Conservation (phyloP, 805 yeast genomes). For the Huiozyma naganishii region DNA sequence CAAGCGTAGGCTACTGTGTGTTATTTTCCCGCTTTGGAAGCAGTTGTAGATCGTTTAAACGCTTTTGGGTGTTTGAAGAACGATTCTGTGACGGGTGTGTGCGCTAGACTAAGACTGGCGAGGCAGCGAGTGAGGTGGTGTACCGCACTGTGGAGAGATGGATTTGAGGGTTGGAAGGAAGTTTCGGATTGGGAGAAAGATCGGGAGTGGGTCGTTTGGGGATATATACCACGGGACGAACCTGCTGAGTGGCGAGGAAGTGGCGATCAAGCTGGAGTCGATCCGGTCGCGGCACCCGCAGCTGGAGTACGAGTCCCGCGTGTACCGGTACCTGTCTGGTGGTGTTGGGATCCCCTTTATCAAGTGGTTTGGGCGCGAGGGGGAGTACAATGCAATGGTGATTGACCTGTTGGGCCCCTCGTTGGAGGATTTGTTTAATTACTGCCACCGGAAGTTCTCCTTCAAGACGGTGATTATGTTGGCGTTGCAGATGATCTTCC, state of each 20-base stretch:
- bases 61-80: no score
- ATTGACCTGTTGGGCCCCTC: conserved; percentile 94
- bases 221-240: conserved; percentile 92
- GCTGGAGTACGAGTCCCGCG: conserved; percentile 93
- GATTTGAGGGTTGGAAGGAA: conserved; percentile 92
- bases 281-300: conserved; percentile 94
- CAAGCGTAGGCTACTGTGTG: no score
- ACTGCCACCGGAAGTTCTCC: conserved; percentile 88
- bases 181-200: conserved; percentile 87
- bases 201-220: conserved; percentile 96
- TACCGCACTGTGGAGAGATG: conserved; percentile 23
- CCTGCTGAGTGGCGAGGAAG: conserved; percentile 94
- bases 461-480: conserved; percentile 85
- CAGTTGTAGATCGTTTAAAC: no score
- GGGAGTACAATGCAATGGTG: conserved; percentile 96
- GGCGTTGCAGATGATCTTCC: conserved; percentile 90
- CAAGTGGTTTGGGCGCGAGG: conserved; percentile 94
- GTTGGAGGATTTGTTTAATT: conserved; percentile 88
- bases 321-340: conserved; percentile 87
- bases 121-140: no score
- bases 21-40: no score
- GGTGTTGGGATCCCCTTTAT: conserved; percentile 97
- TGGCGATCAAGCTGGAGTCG: conserved; percentile 90
- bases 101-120: no score
- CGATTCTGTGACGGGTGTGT: no score